phyloP scores from a whole-genome alignment of 352 stramenopile species.

The Phytophthora pluvialis region DNA sequence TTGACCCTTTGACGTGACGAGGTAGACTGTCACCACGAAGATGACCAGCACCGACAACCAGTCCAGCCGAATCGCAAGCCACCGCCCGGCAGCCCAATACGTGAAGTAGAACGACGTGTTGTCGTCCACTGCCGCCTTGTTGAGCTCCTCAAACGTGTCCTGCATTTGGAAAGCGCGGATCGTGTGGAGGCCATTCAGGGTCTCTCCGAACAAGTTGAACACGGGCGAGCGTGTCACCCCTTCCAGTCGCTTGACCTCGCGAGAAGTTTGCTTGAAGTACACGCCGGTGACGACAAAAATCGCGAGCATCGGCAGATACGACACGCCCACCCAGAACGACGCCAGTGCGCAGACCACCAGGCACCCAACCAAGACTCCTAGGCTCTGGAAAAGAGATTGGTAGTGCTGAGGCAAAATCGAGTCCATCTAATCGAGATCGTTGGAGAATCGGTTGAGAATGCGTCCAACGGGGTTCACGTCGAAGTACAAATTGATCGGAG shows the following conservation, averaged over 20 bases:
- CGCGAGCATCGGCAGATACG: slow-evolving; percentile 65
- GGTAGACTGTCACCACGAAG: slow-evolving; percentile 44
- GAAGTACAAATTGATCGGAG: slow-evolving; percentile 57
- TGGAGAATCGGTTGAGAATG: slow-evolving; percentile 61
- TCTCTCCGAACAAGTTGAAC: slow-evolving; percentile 92
- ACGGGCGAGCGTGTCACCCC: slow-evolving; percentile 87
- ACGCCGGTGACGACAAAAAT: slow-evolving; percentile 66
- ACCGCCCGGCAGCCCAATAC: slow-evolving; percentile 76
- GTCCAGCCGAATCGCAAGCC: slow-evolving; percentile 94
- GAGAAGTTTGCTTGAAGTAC: slow-evolving; percentile 87
- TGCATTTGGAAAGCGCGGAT: slow-evolving; percentile 81
- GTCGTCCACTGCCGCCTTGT: slow-evolving; percentile 48
- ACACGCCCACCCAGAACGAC: slow-evolving; percentile 50
- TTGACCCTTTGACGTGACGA: slow-evolving; percentile 49
- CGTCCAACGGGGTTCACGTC: slow-evolving; percentile 56
- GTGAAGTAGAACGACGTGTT: slow-evolving; percentile 60
- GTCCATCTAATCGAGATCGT: slow-evolving; percentile 59
- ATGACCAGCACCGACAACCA: slow-evolving; percentile 67
- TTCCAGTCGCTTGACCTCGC: slow-evolving; percentile 94
- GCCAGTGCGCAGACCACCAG: slow-evolving; percentile 51
- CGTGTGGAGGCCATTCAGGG: slow-evolving; percentile 89
- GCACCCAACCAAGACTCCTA: slow-evolving; percentile 40
- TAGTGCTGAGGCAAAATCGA: slow-evolving; percentile 48
- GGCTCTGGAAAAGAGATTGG: slow-evolving; percentile 36
- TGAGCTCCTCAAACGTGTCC: slow-evolving; percentile 38